Base-by-base conservation (phyloP, 2,329 filamentous ascomycete species). In the Colletotrichum eleusines region DNA sequence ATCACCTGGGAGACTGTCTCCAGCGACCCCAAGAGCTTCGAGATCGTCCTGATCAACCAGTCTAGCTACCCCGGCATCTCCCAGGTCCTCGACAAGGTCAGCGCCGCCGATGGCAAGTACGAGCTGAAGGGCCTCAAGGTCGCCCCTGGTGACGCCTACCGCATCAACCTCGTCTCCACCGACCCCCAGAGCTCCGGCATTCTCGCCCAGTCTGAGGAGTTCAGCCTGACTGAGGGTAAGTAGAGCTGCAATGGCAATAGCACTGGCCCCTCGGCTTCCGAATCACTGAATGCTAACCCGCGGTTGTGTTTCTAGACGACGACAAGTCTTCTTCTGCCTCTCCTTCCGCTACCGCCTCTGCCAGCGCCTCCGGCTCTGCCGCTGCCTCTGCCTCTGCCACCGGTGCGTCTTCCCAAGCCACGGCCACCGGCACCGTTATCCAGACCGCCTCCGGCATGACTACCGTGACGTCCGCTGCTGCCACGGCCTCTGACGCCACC, bases 81-180 rank as follows among this genome's bases (percentile, higher is more conserved):
- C 23, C 26, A 38, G 44, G 69, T 46, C 31, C 48, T 71, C 44
- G 68, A 57, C 63, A 71, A 46, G 16, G 69, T 72, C 69, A 53
- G 63, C 44, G 50, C 66, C n/a, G 48, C 65, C 59, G 69, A 72
- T 31, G 69, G 69, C 59, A 72, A 72, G 69, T 72, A 69, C 66
- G 59, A 63, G 42, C 64, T 71, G 42, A 70, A 69, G 65, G 66
- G 20, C 40, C 23, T 38, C 48, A 59, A 64, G 44, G 18, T 70
- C 31, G 23, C 40, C 46, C 38, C 65, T 16, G 66, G 65, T 31
- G 44, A 28, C 23, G 8, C 4, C 35, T 64, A 65, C 66, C 69
- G 60, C 46, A 72, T 72, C 69, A 72, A 72, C 69, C 54, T 72
- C 48, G 4, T 69, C 46, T 69, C 65, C 53, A 60, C 38, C 44